A percentile compares a stretch with the other conserved stretches of the same genome.
These are phyloP conservation scores for Chenopodium formosanum DNA, from an alignment of 148 eudicot species.

Conservation along the genomic window DNA sequence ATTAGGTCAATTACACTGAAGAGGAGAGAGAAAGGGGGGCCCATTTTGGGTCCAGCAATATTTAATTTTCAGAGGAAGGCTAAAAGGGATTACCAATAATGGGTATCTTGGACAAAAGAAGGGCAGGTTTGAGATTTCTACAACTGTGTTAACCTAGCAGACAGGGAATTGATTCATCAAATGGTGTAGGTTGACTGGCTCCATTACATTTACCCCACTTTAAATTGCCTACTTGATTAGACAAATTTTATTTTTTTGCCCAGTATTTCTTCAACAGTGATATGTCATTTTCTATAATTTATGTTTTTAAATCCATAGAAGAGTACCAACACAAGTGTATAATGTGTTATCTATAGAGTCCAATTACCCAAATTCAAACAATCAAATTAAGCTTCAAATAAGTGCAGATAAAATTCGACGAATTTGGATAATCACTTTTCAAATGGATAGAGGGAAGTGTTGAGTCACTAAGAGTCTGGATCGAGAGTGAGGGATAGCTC, in stretches of 20 bases:
- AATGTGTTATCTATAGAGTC: too few relatives aligned
- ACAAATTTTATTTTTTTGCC: constrained; percentile 33
- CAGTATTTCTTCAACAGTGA: constrained; percentile 45
- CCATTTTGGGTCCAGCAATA: background rate
- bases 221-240: constrained; percentile 21
- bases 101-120: constrained; percentile 7
- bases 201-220: constrained; percentile 22
- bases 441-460: too few relatives aligned
- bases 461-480: too few relatives aligned
- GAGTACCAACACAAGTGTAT: background rate
- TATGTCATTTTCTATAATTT: constrained; percentile 15
- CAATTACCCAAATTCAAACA: too few relatives aligned
- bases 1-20: constrained; percentile 13
- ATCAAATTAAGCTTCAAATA: too few relatives aligned
- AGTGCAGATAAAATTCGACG: too few relatives aligned
- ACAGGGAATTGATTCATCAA: constrained; percentile 37
- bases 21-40: background rate
- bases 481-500: too few relatives aligned
- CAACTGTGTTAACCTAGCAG: constrained; percentile 26
- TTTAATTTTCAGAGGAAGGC: background rate
- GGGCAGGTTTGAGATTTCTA: constrained; percentile 16
- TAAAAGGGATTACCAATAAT: constrained; percentile 4
- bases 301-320: background rate
- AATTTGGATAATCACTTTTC: too few relatives aligned
- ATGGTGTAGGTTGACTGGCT: constrained; percentile 32